Conservation (phyloP, 2,329 filamentous ascomycete species). For the Tolypocladium cylindrosporum region DNA sequence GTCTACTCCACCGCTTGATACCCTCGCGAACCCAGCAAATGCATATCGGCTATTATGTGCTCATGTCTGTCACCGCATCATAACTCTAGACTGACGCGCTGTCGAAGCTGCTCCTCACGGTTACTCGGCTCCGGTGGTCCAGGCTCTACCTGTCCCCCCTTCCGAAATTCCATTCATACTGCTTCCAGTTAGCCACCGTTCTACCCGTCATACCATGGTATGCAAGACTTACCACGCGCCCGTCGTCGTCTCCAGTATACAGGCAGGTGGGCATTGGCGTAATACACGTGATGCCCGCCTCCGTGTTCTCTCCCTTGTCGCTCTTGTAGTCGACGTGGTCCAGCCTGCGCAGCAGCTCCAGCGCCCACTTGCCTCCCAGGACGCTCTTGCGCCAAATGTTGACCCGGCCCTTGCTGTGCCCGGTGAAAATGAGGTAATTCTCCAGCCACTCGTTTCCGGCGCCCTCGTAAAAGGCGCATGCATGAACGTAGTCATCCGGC, state of each 20-base stretch:
- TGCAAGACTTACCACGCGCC: slow-evolving; percentile 57
- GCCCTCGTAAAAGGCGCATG: slow-evolving; percentile 89
- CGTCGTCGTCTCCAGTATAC: slow-evolving; percentile 91
- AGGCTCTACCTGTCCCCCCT: slow-evolving; percentile 44
- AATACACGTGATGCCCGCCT: slow-evolving; percentile 75
- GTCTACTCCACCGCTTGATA: background rate
- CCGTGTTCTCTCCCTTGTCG: slow-evolving; percentile 45
- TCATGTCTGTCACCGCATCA: background rate
- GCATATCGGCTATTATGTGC: background rate
- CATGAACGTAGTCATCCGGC: slow-evolving; percentile 66
- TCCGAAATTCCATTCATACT: slow-evolving; percentile 57
- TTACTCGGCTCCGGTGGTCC: slow-evolving; percentile 5
- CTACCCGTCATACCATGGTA: background rate
- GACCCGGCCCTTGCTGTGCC: slow-evolving; percentile 73
- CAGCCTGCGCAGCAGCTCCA: slow-evolving; percentile 71
- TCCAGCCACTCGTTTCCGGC: slow-evolving; percentile 86
- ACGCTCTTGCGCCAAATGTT: slow-evolving; percentile 61
- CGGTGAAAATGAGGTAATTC: slow-evolving; percentile 77
- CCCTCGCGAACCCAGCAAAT: background rate
- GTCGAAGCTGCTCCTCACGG: background rate
- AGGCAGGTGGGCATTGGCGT: slow-evolving; percentile 72
- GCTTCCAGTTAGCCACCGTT: background rate
- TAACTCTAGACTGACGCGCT: background rate
- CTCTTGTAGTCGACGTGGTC: slow-evolving; percentile 65
- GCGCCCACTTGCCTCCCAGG: slow-evolving; percentile 53